Evolutionary conservation across 306 rosid species (phyloP), one percentile per base, ranked within the genome.

Genomic region (Styphnolobium japonicum): DNA sequence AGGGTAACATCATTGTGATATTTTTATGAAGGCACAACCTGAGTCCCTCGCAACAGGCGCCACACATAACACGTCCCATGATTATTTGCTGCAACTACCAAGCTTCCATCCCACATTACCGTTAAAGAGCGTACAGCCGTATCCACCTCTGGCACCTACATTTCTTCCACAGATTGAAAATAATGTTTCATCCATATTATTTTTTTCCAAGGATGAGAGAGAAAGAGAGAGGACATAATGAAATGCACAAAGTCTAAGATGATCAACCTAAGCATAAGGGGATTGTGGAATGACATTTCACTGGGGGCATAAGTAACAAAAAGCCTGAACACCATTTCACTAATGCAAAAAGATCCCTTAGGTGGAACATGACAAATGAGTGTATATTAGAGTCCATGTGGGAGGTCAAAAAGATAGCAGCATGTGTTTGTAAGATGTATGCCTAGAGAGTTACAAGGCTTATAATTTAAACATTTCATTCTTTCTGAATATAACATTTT

Each of bases 11-110:
- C 55, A 66, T 27, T 56, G 29, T 46, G 10, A 65, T 16, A 77
- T 55, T 73, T 79, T 63, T 53, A 74, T 46, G 73, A 52, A 71
- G 78, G 75, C 66, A 73, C 36, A 82, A 96, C 99, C 98, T 93
- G 99, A 76, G 92, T 89, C 51, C 99, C 99, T 36, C 90, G 94
- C 82, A 93, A 75, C 85, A 96, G 83, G 83, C 97, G 98, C 99
- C 99, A 96, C 83, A 96, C 99, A 55, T 91, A 96, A 80, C 99
- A 96, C 7, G 98, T 96, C 80, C 99, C 98, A 18, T 90, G 87
- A 87, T 96, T 96, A 91, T 96, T 96, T 84, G 98, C 99, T 43
- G 99, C 98, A 81, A 96, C 99, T 63, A 96, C 99, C 90, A 96
- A 76, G 87, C 97, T 96, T 33, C 99, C 99, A 82, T 96, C 99